Conservation (phyloP, 768 basidiomycete genomes). For the Lentinula aciculospora region DNA sequence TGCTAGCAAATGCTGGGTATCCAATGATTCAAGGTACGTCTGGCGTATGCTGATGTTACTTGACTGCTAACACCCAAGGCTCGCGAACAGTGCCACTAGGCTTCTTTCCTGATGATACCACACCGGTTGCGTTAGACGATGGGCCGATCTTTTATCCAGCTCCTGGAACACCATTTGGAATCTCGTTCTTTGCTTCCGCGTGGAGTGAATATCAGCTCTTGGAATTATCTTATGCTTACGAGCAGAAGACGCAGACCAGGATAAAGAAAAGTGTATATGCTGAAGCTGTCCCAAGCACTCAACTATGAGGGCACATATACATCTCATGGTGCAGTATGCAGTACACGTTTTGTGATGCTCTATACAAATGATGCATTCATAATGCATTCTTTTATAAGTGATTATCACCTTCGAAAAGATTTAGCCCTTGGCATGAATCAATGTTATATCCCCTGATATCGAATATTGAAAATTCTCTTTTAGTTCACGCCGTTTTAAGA, state of each 20-base stretch:
- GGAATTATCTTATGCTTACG: conserved; percentile 57
- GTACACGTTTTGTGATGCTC: too few species aligned
- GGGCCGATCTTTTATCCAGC: conserved; percentile 39
- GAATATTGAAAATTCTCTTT: too few species aligned
- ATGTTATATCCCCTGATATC: too few species aligned
- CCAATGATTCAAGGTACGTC: conserved; percentile 55
- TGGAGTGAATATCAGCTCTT: conserved; percentile 59
- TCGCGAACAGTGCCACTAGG: conserved; percentile 46
- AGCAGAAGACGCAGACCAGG: conserved; percentile 54
- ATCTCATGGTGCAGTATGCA: too few species aligned
- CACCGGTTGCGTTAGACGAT: conserved; percentile 27
- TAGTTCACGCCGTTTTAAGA: too few species aligned
- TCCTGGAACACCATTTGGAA: conserved; percentile 47
- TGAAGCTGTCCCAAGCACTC: conserved; percentile 53
- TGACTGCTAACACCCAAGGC: too few species aligned
- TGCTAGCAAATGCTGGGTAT: conserved; percentile 52
- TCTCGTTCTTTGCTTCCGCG: conserved; percentile 57
- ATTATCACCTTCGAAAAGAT: too few species aligned
- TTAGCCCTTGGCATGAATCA: too few species aligned
- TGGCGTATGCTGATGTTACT: conserved; percentile 6
- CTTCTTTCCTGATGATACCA: conserved; percentile 45
- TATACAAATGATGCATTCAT: too few species aligned
- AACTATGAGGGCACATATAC: too few species aligned
- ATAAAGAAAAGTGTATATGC: conserved; percentile 41
- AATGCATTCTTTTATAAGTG: too few species aligned